Evolutionary conservation across 768 basidiomycete genomes (phyloP).

Genomic region (Thelephora aurantiotincta): DNA sequence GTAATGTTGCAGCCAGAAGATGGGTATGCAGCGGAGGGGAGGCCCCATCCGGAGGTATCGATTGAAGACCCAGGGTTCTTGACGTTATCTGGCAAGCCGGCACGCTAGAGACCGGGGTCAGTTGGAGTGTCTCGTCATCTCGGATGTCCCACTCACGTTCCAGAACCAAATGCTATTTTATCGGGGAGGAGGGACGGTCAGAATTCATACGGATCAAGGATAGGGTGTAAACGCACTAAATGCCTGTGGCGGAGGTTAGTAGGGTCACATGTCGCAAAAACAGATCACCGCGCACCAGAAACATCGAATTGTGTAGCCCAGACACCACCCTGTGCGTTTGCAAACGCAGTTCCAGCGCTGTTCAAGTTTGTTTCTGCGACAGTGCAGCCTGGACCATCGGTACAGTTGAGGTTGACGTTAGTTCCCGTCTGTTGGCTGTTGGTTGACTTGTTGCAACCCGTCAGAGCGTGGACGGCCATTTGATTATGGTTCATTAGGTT

Average conservation of each 20-base stretch:
- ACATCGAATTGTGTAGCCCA: slow-evolving; percentile 57
- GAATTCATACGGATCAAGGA: not conserved
- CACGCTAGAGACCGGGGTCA: slow-evolving; percentile 15
- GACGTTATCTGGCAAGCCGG: slow-evolving; percentile 22
- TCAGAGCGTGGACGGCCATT: slow-evolving; percentile 37
- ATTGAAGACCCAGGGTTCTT: slow-evolving; percentile 18
- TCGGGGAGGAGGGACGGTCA: not conserved
- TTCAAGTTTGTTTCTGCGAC: slow-evolving; percentile 19
- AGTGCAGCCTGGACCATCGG: slow-evolving; percentile 10
- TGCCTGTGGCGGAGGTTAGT: not conserved
- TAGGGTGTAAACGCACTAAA: not conserved
- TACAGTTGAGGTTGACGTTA: slow-evolving; percentile 16
- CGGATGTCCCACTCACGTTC: slow-evolving; percentile 18
- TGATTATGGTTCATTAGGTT: slow-evolving; percentile 39
- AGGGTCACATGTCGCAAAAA: slow-evolving; percentile 1
- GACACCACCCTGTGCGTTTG: slow-evolving; percentile 38
- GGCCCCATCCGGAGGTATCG: slow-evolving; percentile 27
- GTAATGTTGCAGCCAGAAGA: slow-evolving; percentile 28
- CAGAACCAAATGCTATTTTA: slow-evolving; percentile 32
- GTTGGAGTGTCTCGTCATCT: too few species aligned
- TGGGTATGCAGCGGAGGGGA: slow-evolving; percentile 29
- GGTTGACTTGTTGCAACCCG: slow-evolving; percentile 21
- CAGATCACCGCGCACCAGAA: slow-evolving; percentile 29
- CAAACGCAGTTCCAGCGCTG: slow-evolving; percentile 27
- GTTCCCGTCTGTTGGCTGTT: slow-evolving; percentile 19